Evolutionary conservation across 306 rosid genomes (phyloP), one percentile per base, ranked within the genome.

Genomic region (Malus sylvestris): DNA sequence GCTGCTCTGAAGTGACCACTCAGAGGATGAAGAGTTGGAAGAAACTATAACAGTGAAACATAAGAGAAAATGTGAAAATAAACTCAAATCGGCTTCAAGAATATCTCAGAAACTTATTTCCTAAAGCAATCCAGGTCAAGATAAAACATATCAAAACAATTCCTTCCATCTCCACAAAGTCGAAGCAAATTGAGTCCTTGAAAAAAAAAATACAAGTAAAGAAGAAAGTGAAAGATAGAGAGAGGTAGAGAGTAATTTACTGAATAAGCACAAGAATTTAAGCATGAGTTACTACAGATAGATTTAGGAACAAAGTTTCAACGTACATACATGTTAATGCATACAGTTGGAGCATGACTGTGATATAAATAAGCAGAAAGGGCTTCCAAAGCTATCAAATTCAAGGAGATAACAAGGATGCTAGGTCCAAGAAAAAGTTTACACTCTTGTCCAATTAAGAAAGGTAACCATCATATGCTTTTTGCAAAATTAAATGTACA

Each of bases 1-100:
- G 84, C 82, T 77, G 91, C 96, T 83, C 90, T 90, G 65, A 95
- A 75, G 83, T 95, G 99, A 81, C 99, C 92, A 88, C 87, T 71
- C 38, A 95, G 86, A 38, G 99, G 99, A 80, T 90, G 96, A 76
- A 82, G 84, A 75, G 80, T 66, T 69, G 88, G 49, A 78, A 88
- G 90, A 85, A 90, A 92, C 98, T 95, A 92, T 58, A 84, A 44
- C 81, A 67, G 73, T 49, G 74, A 70, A 69, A 72, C 65, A 67
- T 68, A 89, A 65, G 81, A 44, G 68, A 72, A 80, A 79, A 73
- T 46, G 75, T 83, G 51, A 67, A 67, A 72, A 71, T 51, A 32
- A 80, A 69, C 30, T 42, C 30, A 59, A 15, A n/a, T 35, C 27
- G 18, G 22, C 49, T 8, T 35, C 20, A 33, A 35, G 22, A 66